Base-by-base conservation (phyloP, 2,329 filamentous ascomycete species). In the Pyricularia sp. region DNA sequence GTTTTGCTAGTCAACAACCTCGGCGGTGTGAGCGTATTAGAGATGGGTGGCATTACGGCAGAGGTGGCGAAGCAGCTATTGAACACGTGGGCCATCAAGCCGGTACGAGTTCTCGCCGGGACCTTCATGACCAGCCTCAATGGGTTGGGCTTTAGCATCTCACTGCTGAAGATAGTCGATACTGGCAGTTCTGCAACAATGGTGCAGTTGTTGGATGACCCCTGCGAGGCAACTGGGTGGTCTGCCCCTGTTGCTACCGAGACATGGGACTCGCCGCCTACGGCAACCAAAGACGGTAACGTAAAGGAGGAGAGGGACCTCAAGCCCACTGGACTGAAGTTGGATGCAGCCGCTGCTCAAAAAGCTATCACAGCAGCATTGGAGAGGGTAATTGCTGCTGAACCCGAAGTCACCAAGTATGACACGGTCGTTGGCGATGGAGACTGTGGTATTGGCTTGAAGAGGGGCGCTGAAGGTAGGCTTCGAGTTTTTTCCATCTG, bases 391-490 rank as follows among this genome's bases (percentile, higher is more conserved):
- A 82, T 91, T 67, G 80, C 78, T 0, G 87, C 81, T 1, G 89
- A 92, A 73, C 86, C 88, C 1, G 86, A 90, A 63, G 81, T 91
- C 63, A 91, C 89, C 0, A 82, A 78, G 62, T 91, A 85, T 70
- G 89, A 91, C 72, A 96, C 91, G 0, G 85, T 94, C 13, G 91
- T 96, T 28, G 92, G 92, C 57, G 92, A 96, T 72, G 92, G 92
- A 61, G 92, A 96, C 75, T 96, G 92, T 71, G 92, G 92, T 10
- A 90, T 91, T 66, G 91, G 91, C 5, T 79, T 96, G 67, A 91
- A 91, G 78, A 86, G 91, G 67, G 92, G 92, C 62, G 91, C 92
- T n/a, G 88, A 96, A 81, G 85, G 80, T 82, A 75, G 73, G 76
- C 70, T 67, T 19, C 55, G 53, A 57, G 12, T 55, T 9, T 9